phyloP scores from a whole-genome alignment of 768 basidiomycete genomes.

The Sarcomyxa edulis region DNA sequence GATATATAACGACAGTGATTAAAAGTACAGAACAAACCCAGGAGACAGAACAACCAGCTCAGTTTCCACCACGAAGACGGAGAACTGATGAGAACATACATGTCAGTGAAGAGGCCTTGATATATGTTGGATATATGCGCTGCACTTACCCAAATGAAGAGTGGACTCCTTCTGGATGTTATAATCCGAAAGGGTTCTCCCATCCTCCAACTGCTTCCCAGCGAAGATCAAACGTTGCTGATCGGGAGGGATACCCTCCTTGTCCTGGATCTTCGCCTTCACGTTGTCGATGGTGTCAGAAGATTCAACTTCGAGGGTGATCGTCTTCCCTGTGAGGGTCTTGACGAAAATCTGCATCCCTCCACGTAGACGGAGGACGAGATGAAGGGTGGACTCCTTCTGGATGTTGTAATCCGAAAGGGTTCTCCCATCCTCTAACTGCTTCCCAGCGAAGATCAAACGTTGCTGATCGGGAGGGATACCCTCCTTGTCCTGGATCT shows the following conservation, averaged over 20 bases:
- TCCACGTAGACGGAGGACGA: conserved; percentile 82
- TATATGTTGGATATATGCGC: conserved; percentile 76
- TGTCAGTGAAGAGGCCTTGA: conserved; percentile 39
- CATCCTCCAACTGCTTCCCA: conserved; percentile 93
- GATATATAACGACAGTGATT: too few species aligned
- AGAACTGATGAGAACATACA: conserved; percentile 39
- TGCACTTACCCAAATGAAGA: conserved; percentile 64
- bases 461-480: conserved; percentile 88
- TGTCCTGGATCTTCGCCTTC: conserved; percentile 77
- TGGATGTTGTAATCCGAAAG: conserved; percentile 90
- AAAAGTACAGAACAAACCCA: not conserved
- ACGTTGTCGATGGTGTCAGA: conserved; percentile 93
- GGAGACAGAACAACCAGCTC: conserved; percentile 12
- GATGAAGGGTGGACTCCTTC: conserved; percentile 81
- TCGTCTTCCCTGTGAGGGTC: conserved; percentile 87
- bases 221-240: conserved; percentile 92
- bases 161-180: conserved; percentile 83
- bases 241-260: conserved; percentile 80
- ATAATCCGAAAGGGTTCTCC: conserved; percentile 82
- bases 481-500: conserved; percentile 94
- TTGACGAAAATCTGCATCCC: conserved; percentile 93
- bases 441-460: conserved; percentile 90
- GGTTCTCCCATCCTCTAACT: conserved; percentile 87
- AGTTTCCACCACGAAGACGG: conserved; percentile 76
- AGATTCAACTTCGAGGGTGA: conserved; percentile 90